A percentile compares a stretch with the other conserved stretches of the same genome.
These are phyloP conservation scores for Pythium phragmitis DNA, from an alignment of 352 stramenopile genomes.

Conservation along the genomic window DNA sequence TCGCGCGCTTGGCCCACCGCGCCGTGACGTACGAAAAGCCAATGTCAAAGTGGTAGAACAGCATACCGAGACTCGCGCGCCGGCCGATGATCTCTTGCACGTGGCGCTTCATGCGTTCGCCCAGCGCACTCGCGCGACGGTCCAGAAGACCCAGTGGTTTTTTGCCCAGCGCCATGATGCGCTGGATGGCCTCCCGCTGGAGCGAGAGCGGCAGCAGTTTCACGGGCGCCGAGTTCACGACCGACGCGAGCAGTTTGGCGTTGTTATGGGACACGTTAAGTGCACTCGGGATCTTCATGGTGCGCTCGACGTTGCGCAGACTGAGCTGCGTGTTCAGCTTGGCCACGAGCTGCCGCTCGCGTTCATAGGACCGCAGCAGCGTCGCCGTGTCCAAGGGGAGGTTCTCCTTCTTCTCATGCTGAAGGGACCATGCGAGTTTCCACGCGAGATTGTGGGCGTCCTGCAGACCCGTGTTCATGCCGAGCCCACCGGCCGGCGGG, in stretches of 20 bases:
- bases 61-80: conserved; percentile 67
- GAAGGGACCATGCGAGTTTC: conserved; percentile 82
- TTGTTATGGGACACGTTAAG: conserved; percentile 84
- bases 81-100: conserved; percentile 59
- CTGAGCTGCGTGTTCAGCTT: conserved; percentile 81
- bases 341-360: conserved; percentile 70
- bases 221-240: conserved; percentile 68
- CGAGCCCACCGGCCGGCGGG: conserved; percentile 89
- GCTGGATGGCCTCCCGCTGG: conserved; percentile 65
- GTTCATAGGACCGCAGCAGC: conserved; percentile 78
- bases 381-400: conserved; percentile 20
- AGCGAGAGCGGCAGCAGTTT: conserved; percentile 49
- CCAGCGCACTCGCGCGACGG: conserved; percentile 41
- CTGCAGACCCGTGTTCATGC: conserved; percentile 93
- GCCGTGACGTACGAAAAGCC: conserved; percentile 73
- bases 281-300: conserved; percentile 78
- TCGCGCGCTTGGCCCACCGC: conserved; percentile 41
- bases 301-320: conserved; percentile 84
- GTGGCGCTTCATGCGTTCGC: conserved; percentile 51
- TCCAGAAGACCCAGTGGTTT: conserved; percentile 61
- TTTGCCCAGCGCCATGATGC: conserved; percentile 67
- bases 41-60: conserved; percentile 88
- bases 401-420: conserved; percentile 16
- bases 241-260: conserved; percentile 49
- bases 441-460: conserved; percentile 92